Evolutionary conservation across 805 yeast genomes (phyloP).

Genomic region (Pichia nanzhaoensis): DNA sequence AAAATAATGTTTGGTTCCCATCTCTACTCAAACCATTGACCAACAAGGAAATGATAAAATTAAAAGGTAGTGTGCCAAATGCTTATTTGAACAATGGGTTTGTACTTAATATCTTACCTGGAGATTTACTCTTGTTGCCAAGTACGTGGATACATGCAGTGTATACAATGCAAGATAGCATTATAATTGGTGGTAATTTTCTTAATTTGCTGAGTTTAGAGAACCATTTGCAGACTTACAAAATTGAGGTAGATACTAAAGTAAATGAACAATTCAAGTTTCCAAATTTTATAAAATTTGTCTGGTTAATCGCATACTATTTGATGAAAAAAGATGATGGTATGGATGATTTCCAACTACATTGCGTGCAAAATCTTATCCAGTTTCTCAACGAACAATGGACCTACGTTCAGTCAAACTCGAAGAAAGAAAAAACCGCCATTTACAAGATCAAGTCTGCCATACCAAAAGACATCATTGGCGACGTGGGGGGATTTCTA

Average conservation of each 20-base stretch:
- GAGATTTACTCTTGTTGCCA: slow-evolving; percentile 78
- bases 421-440: slow-evolving; percentile 1
- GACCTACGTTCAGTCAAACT: background rate
- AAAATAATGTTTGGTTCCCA: slow-evolving; percentile 59
- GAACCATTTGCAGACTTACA: slow-evolving; percentile 55
- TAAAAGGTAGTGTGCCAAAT: slow-evolving; percentile 15
- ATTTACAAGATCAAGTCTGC: slow-evolving; percentile 39
- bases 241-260: slow-evolving; percentile 58
- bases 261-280: slow-evolving; percentile 74
- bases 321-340: slow-evolving; percentile 12
- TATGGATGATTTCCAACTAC: slow-evolving; percentile 14
- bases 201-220: slow-evolving; percentile 57
- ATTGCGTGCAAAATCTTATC: slow-evolving; percentile 18
- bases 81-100: slow-evolving; percentile 32
- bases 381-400: slow-evolving; percentile 17
- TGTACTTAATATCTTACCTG: slow-evolving; percentile 35
- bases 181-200: slow-evolving; percentile 86
- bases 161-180: slow-evolving; percentile 70
- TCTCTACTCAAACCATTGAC: slow-evolving; percentile 33
- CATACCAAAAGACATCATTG: slow-evolving; percentile 10
- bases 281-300: slow-evolving; percentile 64
- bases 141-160: slow-evolving; percentile 94
- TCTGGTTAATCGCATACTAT: slow-evolving; percentile 61
- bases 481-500: slow-evolving; percentile 7
- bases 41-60: slow-evolving; percentile 7